Base-by-base conservation (phyloP, 441 rosid species). In the Syzygium malaccense region DNA sequence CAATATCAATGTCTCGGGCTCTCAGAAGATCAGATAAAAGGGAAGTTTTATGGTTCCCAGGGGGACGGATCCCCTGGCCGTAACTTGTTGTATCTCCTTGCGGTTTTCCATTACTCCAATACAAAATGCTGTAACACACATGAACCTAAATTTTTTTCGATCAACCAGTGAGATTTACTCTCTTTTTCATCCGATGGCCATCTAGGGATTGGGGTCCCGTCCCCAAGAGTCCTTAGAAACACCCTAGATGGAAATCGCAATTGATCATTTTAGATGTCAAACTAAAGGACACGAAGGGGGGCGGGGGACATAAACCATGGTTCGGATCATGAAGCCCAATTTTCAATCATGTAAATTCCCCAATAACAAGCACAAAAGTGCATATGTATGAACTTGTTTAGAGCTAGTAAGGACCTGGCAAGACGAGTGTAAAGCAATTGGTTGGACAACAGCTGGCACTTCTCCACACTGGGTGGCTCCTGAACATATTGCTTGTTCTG, bases 381-480 rank as follows among this genome's bases (percentile, higher is more conserved):
- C 49, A 86, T 2, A 85, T 20, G 25, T 5, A 83, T 5, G n/a
- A 75, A 75, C 53, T 75, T 23, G n/a, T 75, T 41, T 41, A 75
- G 51, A 84, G 75, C 26, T n/a, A 49, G 68, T 6, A 64, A 55
- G 51, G 60, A 92, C 94, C 94, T 93, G 85, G 94, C 93, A 45
- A 93, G 92, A 60, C 92, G 92, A 88, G 93, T 93, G 86, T 90
- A 91, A 37, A 92, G 89, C 89, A 92, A 86, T 28, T 91, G 92
- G n/a, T 93, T 93, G 64, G 93, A 90, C 25, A 93, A 54, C 54
- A 91, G 86, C 68, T 89, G 87, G 80, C 92, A 93, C 18, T 86
- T 91, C 55, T 90, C 91, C 45, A 85, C 53, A 20, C 57, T 88
- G 32, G 92, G 79, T 41, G 92, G 93, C 51, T 91, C 89, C 41